Base-by-base conservation (phyloP, 2,329 filamentous ascomycete genomes). In the Exophiala sp. region DNA sequence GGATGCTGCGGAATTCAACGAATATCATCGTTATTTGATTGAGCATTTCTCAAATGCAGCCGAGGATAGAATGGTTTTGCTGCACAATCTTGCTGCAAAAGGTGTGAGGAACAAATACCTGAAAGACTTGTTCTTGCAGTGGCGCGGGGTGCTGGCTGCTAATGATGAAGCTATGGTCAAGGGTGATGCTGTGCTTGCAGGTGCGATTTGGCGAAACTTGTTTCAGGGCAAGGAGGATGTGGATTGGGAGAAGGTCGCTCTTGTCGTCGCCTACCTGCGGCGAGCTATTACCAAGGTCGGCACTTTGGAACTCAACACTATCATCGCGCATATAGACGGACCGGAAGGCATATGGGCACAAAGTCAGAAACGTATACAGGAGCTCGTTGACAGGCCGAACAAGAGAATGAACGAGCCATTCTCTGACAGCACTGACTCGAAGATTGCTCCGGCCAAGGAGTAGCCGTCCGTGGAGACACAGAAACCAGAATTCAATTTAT, bases 111-210 rank as follows among this genome's bases (percentile, higher is more conserved):
- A 83, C 62, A 78, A 78, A 60, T 83, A 84, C 60, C 71, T 86
- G 46, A 96, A 96, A 72, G 92, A 97, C 70, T 80, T 96, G 55
- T 97, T 94, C 65, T 78, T 91, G 55, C 91, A 96, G 73, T 99
- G 92, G 89, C 85, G 94, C 52, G 94, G 91, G 29, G 77, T 91
- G 50, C 78, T 95, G 18, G 80, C 91, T 6, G 89, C 90, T 1
- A 75, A 78, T 64, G 73, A 74, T 39, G 75, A 78, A 52, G 74
- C 73, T 0, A 58, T 76, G 43, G 66, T 71, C 16, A 74, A 74
- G 52, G 72, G 75, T 2, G 74, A 78, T 65, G 72, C 73, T 7
- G 70, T 76, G 48, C 66, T 78, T 42, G 71, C 69, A 3, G 73
- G 87, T 39, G 94, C 94, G 7, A 78, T 99, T 44, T 99, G 94